phyloP scores from a whole-genome alignment of 164 flowering plant species.

The Tetrastigma voinierianum region DNA sequence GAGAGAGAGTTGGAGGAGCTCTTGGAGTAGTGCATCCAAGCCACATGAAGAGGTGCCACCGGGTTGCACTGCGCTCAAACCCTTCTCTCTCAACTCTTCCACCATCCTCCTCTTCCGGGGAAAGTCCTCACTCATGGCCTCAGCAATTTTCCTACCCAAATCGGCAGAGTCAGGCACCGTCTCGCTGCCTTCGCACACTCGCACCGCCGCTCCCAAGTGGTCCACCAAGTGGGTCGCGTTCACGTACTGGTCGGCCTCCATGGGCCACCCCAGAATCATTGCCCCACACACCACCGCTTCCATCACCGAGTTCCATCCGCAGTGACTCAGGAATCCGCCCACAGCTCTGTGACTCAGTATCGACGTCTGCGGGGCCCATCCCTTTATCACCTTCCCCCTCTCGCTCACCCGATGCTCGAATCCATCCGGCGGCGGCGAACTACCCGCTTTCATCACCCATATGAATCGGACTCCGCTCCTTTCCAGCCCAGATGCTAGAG shows the following conservation, averaged over 20 bases:
- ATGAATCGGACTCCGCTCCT: conserved; percentile 41
- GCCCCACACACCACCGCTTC: conserved; percentile 46
- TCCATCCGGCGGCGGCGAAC: conserved; percentile 33
- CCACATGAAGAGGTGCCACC: conserved; percentile 39
- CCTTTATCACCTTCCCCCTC: conserved; percentile 41
- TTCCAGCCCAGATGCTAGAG: conserved; percentile 38
- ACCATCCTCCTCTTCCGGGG: conserved; percentile 26
- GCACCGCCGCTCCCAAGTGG: conserved; percentile 29
- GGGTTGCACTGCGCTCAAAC: conserved; percentile 24
- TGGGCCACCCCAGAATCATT: conserved; percentile 31
- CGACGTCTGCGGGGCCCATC: conserved; percentile 64
- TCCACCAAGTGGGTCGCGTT: conserved; percentile 43
- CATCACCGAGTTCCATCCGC: conserved; percentile 65
- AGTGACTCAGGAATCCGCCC: conserved; percentile 57
- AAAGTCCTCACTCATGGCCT: conserved; percentile 14
- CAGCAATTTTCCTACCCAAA: conserved; percentile 23
- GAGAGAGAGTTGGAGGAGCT: conserved; percentile 13
- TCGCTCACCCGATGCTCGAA: conserved; percentile 42
- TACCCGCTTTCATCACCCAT: conserved; percentile 37
- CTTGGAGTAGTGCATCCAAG: conserved; percentile 29
- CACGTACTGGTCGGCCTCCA: conserved; percentile 44
- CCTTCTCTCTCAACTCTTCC: conserved; percentile 23
- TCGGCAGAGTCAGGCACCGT: conserved; percentile 33
- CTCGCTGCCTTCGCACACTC: conserved; percentile 36
- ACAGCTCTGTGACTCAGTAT: too few species aligned